A percentile compares a stretch with the other conserved stretches of the same genome.
Conservation (phyloP, 2,329 filamentous ascomycete species). For the Fusarium sp. region DNA sequence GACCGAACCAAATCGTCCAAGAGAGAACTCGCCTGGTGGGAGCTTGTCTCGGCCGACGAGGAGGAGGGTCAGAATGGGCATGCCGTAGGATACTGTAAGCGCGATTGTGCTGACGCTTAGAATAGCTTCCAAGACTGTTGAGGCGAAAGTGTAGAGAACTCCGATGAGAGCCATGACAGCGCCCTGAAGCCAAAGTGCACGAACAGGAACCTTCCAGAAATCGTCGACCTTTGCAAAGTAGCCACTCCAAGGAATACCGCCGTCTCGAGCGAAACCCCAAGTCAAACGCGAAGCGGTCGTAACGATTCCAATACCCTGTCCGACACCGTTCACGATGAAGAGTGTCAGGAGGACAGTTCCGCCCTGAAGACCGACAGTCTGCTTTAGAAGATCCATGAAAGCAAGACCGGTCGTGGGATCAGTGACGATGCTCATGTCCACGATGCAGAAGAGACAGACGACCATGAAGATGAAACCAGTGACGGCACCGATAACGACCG, state of each 20-base stretch:
- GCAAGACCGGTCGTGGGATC: slow-evolving; percentile 53
- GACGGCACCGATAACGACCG: slow-evolving; percentile 58
- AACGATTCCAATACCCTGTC: slow-evolving; percentile 61
- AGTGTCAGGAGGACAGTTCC: slow-evolving; percentile 57
- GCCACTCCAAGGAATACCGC: slow-evolving; percentile 55
- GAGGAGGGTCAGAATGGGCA: slow-evolving; percentile 61
- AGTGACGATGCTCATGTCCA: slow-evolving; percentile 54
- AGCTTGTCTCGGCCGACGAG: slow-evolving; percentile 62
- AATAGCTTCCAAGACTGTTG: slow-evolving; percentile 62
- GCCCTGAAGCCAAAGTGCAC: slow-evolving; percentile 63
- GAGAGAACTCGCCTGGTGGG: slow-evolving; percentile 55
- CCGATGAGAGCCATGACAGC: slow-evolving; percentile 56
- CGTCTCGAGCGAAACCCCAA: slow-evolving; percentile 65
- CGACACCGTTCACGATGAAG: slow-evolving; percentile 65
- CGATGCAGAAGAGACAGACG: slow-evolving; percentile 61
- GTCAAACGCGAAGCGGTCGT: slow-evolving; percentile 62
- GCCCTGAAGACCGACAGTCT: slow-evolving; percentile 49
- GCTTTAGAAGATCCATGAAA: slow-evolving; percentile 58
- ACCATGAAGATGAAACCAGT: slow-evolving; percentile 63
- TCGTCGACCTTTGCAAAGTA: slow-evolving; percentile 56
- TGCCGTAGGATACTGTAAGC: slow-evolving; percentile 58
- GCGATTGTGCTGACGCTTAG: slow-evolving; percentile 66
- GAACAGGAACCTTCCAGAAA: slow-evolving; percentile 61
- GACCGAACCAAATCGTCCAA: slow-evolving; percentile 56
- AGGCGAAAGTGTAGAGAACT: slow-evolving; percentile 64